These are phyloP conservation scores for Pseudogymnoascus sp. DNA, from an alignment of 2,329 filamentous ascomycete species.

Conservation along the genomic window DNA sequence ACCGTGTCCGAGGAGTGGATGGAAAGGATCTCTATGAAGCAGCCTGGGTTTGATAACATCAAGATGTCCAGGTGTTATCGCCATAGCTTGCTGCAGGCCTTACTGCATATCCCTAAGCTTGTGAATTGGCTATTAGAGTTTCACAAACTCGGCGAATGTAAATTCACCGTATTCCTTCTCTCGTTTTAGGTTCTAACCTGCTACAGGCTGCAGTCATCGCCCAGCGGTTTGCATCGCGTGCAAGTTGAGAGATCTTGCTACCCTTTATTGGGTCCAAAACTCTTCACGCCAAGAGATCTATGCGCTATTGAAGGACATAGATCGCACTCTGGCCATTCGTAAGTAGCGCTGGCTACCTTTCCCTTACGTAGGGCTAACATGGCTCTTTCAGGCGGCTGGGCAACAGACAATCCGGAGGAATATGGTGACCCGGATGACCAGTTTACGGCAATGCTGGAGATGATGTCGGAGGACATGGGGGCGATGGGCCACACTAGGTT, in stretches of 20 bases:
- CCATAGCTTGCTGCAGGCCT: conserved; percentile 28
- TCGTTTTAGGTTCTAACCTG: neutral
- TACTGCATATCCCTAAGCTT: conserved; percentile 30
- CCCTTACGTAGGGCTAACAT: neutral
- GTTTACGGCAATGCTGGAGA: conserved; percentile 22
- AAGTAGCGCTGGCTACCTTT: conserved; percentile 10
- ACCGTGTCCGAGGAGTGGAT: conserved; percentile 15
- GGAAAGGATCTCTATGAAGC: conserved; percentile 20
- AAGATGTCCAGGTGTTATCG: conserved; percentile 28
- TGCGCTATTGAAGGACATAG: conserved; percentile 12
- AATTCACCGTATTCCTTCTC: conserved; percentile 6
- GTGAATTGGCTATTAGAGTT: conserved; percentile 26
- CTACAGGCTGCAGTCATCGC: conserved; percentile 12
- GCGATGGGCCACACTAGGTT: conserved; percentile 12
- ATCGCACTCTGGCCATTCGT: conserved; percentile 16
- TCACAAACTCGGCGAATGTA: conserved; percentile 23
- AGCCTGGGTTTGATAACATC: conserved; percentile 26
- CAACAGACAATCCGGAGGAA: conserved; percentile 14
- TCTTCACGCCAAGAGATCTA: conserved; percentile 5
- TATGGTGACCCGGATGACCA: conserved; percentile 30
- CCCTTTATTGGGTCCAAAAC: conserved; percentile 16
- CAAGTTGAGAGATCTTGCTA: conserved; percentile 12
- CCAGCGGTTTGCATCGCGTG: conserved; percentile 17
- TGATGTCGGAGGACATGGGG: conserved; percentile 23
- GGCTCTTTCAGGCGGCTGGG: conserved; percentile 20